Evolutionary conservation across 768 basidiomycete genomes (phyloP), one percentile per base, ranked within the genome.

Genomic region (Pleurotus ostreatus): DNA sequence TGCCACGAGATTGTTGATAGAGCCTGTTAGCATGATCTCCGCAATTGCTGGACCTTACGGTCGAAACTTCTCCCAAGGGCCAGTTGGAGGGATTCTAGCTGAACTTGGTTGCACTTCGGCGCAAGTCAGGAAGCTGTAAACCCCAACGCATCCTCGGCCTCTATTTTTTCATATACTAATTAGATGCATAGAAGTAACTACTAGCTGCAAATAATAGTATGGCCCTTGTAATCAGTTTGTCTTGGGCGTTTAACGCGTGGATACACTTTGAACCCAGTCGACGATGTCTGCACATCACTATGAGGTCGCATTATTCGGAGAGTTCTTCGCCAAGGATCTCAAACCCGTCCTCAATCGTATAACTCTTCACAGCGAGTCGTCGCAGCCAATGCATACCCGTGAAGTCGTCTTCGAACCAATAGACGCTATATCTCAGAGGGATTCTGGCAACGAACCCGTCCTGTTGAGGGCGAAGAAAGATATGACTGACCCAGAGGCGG

Each of bases 371-470:
- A 84, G 83, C 72, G 90, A 93, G 66, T 88, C 86, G 7, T 86
- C 88, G 30, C 75, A 80, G 49, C 79, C 79, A 3, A 85, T 90
- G 77, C 89, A 88, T 65, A 78, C 82, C 2, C 79, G 86, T 46
- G 91, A 93, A 70, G 74, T 92, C 61, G 77, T 89, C n/a, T 92
- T 92, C 60, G 89, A 93, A 61, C 90, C 89, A 13, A 65, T 86
- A 20, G 86, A 89, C 71, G 84, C 80, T 12, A 82, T 83, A 57
- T 68, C 72, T 8, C 84, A 86, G 59, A 74, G 82, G 47, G 86
- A 90, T 59, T 61, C 68, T 34, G 84, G 81, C 40, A 75, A 72
- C 16, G 90, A 92, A 49, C 86, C 89, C 8, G 75, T 87, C 26
- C 66, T 89, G 6, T 69, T 94, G 23, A 78, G 89, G 49, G 90